A percentile compares a stretch with the other conserved stretches of the same genome.
Evolutionary conservation across 495 filamentous ascomycete genomes (phyloP).

Genomic region (Penicillium fimorum): DNA sequence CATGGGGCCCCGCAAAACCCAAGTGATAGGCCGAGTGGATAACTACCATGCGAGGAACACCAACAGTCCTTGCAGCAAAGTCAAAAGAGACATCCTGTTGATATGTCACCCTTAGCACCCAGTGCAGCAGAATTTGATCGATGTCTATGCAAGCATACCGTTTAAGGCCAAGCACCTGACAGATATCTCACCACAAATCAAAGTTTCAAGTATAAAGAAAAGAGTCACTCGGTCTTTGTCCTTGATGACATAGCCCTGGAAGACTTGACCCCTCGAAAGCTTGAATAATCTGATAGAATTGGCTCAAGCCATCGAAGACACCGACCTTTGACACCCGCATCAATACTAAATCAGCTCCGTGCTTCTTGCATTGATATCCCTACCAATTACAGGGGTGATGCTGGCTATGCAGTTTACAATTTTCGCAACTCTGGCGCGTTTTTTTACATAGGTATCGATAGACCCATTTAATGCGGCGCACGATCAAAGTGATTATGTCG

Average conservation of each 20-base stretch:
- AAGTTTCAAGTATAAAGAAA: neutral
- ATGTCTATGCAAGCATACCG: slow-evolving; percentile 33
- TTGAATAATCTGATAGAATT: neutral
- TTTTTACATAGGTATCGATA: neutral
- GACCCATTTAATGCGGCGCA: neutral
- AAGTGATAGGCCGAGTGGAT: slow-evolving; percentile 4
- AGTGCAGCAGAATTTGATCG: slow-evolving; percentile 33
- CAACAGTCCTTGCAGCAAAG: slow-evolving; percentile 46
- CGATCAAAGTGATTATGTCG: neutral
- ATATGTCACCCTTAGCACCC: slow-evolving; percentile 34
- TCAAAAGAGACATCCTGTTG: slow-evolving; percentile 48
- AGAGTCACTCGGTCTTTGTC: neutral
- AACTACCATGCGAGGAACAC: slow-evolving; percentile 46
- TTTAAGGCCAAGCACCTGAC: neutral
- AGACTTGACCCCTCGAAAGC: neutral
- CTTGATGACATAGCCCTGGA: neutral
- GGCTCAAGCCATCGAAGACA: neutral
- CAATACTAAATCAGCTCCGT: neutral
- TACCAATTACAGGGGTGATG: neutral
- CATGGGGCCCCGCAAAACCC: slow-evolving; percentile 6
- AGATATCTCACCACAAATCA: neutral
- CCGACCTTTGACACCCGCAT: neutral
- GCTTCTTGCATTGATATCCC: neutral
- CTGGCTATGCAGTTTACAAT: neutral
- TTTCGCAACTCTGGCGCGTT: slow-evolving; percentile 8